Base-by-base conservation (phyloP, 805 yeast genomes). In the Starmerella potacharoeniae region DNA sequence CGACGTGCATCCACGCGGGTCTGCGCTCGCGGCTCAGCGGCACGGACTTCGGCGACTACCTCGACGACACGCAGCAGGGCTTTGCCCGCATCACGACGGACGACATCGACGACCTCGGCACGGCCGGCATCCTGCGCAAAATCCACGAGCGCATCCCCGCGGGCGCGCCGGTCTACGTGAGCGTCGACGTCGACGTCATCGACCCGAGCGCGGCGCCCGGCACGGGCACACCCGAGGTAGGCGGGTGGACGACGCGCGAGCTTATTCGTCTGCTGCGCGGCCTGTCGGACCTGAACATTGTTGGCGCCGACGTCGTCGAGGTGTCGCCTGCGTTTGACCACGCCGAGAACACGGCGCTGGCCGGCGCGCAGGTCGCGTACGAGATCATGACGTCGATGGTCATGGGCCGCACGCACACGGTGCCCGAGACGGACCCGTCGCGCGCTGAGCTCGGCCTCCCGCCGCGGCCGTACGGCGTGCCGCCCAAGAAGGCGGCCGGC, bases 281-380 rank as follows among this genome's bases (percentile, higher is more conserved):
- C 0, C 68, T 85, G 16, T 81, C 78, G 47, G 80, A 79, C 1
- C 68, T 84, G 55, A 75, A 81, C 56, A 57, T 84, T 43, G 81
- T 84, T 4, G 91, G 91, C 28, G 87, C 84, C 13, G 93, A 84
- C 63, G 75, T 84, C 34, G 91, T 85, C 3, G 91, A 85, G 66
- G 86, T 82, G 5, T 69, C 81, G 40, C 86, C 87, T 3, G 81
- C 85, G 1, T 82, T 70, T 58, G 84, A 82, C 51, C 77, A 76
- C 53, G 77, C 81, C 14, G 86, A 77, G 59, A 73, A 77, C 55
- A 82, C 88, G 5, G 77, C 82, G 14, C 68, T 81, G 57, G 81
- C 83, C 3, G 88, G 84, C 3, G 81, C 84, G 3, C 83, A 81
- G 56, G 79, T 80, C 49, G 79, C 81, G 0, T 84, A 70, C 68